Percentiles rank a stretch among this genome's conserved stretches.
phyloP scores from a whole-genome alignment of 306 rosid species.

The Lotus japonicus region DNA sequence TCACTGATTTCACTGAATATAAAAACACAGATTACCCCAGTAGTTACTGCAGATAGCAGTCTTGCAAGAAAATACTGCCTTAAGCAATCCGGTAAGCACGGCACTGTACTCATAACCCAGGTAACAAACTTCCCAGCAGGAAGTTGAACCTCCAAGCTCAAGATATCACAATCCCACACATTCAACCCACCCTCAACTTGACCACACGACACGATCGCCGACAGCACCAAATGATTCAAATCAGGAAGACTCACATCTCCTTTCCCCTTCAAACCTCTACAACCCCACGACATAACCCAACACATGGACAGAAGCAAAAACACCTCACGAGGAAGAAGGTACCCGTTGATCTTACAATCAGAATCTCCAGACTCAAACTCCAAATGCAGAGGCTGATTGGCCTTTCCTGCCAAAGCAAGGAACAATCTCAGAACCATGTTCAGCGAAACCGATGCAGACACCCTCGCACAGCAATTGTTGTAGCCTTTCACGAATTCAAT shows the following conservation, averaged over 20 bases:
- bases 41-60: constrained; percentile 31
- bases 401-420: constrained; percentile 9
- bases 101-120: constrained; percentile 66
- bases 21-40: constrained; percentile 41
- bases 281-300: constrained; percentile 69
- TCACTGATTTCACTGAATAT: neutral
- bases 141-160: constrained; percentile 50
- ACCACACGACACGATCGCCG: constrained; percentile 48
- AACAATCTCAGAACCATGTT: constrained; percentile 50
- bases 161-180: constrained; percentile 52
- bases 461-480: constrained; percentile 62
- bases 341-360: constrained; percentile 62
- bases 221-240: constrained; percentile 55
- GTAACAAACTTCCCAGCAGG: constrained; percentile 63
- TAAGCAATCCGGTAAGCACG: constrained; percentile 64
- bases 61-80: constrained; percentile 51
- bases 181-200: constrained; percentile 36
- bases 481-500: constrained; percentile 68
- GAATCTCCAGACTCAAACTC: constrained; percentile 54
- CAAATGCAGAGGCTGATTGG: constrained; percentile 36
- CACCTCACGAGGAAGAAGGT: constrained; percentile 49
- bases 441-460: constrained; percentile 49
- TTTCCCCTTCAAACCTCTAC: constrained; percentile 32
- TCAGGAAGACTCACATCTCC: constrained; percentile 43
- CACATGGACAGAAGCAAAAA: constrained; percentile 57